Evolutionary conservation across 306 rosid species (phyloP), one percentile per base, ranked within the genome.

Genomic region (Prunus fruticosa): DNA sequence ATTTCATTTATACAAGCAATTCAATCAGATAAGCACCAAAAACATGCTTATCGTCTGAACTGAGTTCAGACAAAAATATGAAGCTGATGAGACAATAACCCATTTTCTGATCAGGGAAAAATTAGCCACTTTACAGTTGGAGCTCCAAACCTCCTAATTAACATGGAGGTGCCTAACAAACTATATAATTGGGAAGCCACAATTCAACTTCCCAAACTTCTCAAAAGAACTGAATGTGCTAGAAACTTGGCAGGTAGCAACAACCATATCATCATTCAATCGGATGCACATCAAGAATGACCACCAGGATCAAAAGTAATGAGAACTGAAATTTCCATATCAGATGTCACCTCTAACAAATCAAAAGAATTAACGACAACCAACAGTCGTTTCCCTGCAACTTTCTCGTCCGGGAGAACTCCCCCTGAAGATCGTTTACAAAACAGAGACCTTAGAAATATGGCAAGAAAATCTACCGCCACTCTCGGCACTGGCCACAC

Each of bases 401-500:
- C 64, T 66, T 27, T 56, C 75, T 60, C 68, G 6, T 30, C 84
- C 38, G 20, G 63, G 49, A 69, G 27, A 71, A 47, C 73, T 53
- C 58, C 18, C 49, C 60, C 70, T 27, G 20, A 73, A 71, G 82
- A 78, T 71, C 73, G 66, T 60, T 62, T 57, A 64, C 41, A 30
- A 14, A 32, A 53, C 38, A 45, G 34, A 60, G 25, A 16, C 45
- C 67, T 61, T 22, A 11, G 58, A 47, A 72, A 75, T 68, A 51
- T 64, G 38, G 41, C 72, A 46, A 30, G 30, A 64, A 62, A 72
- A 71, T 83, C 78, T 84, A 92, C 38, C 79, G 71, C 97, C 97
- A 92, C 60, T 96, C 91, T 69, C 92, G 93, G 77, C 99, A 96
- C 51, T 76, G 73, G 66, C 86, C 88, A 78, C 97, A 92, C 77